A percentile compares a stretch with the other conserved stretches of the same genome.
Evolutionary conservation across 164 flowering plant species (phyloP).

Genomic region (Piper betle): DNA sequence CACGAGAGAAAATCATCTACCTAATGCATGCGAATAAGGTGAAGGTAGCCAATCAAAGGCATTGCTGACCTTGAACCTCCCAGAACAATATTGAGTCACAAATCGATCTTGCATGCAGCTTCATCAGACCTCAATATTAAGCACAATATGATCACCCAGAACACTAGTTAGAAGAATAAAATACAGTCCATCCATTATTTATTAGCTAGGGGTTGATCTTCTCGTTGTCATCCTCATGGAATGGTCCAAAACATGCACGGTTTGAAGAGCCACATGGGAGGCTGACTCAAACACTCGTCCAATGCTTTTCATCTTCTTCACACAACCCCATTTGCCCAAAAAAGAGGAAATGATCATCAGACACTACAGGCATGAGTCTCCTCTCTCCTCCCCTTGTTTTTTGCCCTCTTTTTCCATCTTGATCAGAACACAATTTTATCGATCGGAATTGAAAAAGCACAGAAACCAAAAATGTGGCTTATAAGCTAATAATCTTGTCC

Average conservation of each 20-base stretch:
- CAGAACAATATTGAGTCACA: background rate
- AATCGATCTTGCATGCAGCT: background rate
- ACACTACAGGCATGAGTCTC: background rate
- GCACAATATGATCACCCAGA: background rate
- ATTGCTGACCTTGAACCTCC: background rate
- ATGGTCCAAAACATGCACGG: conserved; percentile 3
- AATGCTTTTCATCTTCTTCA: background rate
- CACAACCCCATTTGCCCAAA: background rate
- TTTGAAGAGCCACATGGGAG: conserved; percentile 5
- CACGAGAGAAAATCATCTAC: background rate
- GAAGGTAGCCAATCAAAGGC: background rate
- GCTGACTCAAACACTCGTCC: conserved; percentile 5
- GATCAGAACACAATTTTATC: no score
- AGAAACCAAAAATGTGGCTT: no score
- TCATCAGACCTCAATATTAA: background rate
- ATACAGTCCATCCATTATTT: no score
- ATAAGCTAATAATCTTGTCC: no score
- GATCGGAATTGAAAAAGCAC: no score
- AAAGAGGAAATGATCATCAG: background rate
- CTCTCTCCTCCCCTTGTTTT: background rate
- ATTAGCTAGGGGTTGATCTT: background rate
- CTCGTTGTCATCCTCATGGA: conserved; percentile 3
- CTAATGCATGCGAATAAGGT: background rate
- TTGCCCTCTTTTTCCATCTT: background rate
- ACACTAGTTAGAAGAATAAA: no score